These are phyloP conservation scores for Monosporozyma unispora DNA, from an alignment of 805 yeast species.

Conservation along the genomic window DNA sequence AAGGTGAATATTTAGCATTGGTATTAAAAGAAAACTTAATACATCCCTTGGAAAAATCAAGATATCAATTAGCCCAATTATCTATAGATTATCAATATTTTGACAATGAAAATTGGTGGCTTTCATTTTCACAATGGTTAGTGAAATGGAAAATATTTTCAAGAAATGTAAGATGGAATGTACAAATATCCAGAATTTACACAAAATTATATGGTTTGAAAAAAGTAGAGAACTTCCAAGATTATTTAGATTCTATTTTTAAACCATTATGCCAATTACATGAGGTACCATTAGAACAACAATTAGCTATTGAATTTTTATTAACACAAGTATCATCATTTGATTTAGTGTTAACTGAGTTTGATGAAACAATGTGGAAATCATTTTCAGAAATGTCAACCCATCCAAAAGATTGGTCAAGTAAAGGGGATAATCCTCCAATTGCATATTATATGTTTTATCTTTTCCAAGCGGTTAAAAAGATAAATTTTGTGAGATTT, in stretches of 20 bases:
- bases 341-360: slow-evolving; percentile 21
- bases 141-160: slow-evolving; percentile 30
- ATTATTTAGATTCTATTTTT: slow-evolving; percentile 26
- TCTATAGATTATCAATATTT: slow-evolving; percentile 27
- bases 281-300: slow-evolving; percentile 17
- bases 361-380: slow-evolving; percentile 20
- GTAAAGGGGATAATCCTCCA: slow-evolving; percentile 30
- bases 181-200: slow-evolving; percentile 28
- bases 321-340: slow-evolving; percentile 27
- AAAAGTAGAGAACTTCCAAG: slow-evolving; percentile 23
- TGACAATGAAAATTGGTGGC: slow-evolving; percentile 23
- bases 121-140: slow-evolving; percentile 28
- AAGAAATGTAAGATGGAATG: slow-evolving; percentile 32
- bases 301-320: slow-evolving; percentile 15
- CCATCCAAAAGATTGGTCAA: slow-evolving; percentile 21
- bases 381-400: slow-evolving; percentile 11
- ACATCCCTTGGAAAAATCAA: slow-evolving; percentile 28
- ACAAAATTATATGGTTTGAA: slow-evolving; percentile 13
- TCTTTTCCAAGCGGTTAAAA: slow-evolving; percentile 20
- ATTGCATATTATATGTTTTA: slow-evolving; percentile 32
- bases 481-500: slow-evolving; percentile 12
- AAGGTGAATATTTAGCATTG: slow-evolving; percentile 31
- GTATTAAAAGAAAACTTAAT: slow-evolving; percentile 27
- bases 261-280: slow-evolving; percentile 21
- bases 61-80: slow-evolving; percentile 31